phyloP scores from a whole-genome alignment of 2,329 filamentous ascomycete genomes.

The Calonectria pauciramosa region DNA sequence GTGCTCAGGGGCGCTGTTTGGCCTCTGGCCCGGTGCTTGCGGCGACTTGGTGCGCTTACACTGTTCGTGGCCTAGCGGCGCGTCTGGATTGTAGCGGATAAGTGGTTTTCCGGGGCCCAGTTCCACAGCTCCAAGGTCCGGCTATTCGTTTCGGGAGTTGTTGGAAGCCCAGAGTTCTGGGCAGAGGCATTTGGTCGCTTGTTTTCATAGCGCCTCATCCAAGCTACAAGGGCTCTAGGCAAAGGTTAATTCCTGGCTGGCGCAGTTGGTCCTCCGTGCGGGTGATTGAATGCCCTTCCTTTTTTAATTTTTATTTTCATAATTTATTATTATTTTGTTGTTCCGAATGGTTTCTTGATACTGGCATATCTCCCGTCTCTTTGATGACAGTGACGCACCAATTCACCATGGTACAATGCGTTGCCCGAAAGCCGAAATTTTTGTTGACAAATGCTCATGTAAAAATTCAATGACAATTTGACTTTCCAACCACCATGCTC shows the following conservation, averaged over 20 bases:
- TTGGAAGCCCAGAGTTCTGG: constrained; percentile 13
- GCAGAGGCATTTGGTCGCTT: background rate
- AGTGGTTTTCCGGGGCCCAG: constrained; percentile 42
- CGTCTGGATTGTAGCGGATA: constrained; percentile 38
- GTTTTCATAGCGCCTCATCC: background rate
- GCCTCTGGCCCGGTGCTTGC: background rate
- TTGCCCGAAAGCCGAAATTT: background rate
- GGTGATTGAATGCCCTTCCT: background rate
- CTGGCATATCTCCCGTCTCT: background rate
- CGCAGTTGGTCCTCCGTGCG: background rate
- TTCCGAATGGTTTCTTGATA: background rate
- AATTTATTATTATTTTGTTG: background rate
- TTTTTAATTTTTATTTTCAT: background rate
- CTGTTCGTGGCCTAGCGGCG: constrained; percentile 21
- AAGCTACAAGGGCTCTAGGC: background rate
- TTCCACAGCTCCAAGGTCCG: constrained; percentile 20
- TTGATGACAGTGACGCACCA: background rate
- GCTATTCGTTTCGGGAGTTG: constrained; percentile 47
- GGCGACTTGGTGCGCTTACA: background rate
- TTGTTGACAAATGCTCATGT: constrained; percentile 3
- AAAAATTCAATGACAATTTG: background rate
- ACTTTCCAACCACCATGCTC: background rate
- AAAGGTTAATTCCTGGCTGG: background rate
- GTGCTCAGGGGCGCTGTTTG: background rate
- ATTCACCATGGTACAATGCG: too few species aligned